A percentile compares a stretch with the other conserved stretches of the same genome.
These are phyloP conservation scores for Irineochytrium annulatum DNA, from an alignment of 192 early-diverging fungal species.

Conservation along the genomic window DNA sequence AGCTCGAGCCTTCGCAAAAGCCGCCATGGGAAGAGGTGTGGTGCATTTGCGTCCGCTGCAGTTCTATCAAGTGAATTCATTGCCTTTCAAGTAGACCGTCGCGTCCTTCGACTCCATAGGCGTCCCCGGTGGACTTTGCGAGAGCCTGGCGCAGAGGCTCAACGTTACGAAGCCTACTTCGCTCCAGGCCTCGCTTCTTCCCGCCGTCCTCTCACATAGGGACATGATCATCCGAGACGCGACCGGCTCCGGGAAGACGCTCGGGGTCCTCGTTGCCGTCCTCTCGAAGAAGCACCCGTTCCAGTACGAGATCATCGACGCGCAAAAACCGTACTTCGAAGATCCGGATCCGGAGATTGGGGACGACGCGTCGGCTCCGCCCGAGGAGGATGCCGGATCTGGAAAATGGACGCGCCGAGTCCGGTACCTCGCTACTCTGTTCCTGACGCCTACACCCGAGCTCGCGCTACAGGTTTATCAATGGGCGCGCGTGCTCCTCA, in stretches of 20 bases:
- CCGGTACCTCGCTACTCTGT: conserved; percentile 29
- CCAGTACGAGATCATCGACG: conserved; percentile 4
- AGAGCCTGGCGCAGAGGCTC: too few species aligned
- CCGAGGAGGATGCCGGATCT: too few species aligned
- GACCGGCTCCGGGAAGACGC: conserved; percentile 45
- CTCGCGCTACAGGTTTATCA: conserved; percentile 34
- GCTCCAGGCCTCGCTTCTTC: conserved; percentile 33
- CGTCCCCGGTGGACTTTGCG: too few species aligned
- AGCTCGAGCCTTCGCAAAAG: too few species aligned
- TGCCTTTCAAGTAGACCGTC: too few species aligned
- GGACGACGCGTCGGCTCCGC: too few species aligned
- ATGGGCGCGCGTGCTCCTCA: conserved; percentile 13
- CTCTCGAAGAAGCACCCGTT: conserved; percentile 21
- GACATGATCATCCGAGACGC: conserved; percentile 40
- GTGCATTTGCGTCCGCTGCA: too few species aligned
- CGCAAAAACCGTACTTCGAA: not conserved
- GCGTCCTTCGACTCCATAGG: too few species aligned
- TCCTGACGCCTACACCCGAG: conserved; percentile 45
- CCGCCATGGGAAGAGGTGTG: too few species aligned
- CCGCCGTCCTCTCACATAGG: conserved; percentile 28
- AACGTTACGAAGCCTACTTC: conserved; percentile 10
- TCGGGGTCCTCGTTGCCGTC: conserved; percentile 36
- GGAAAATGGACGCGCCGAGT: not conserved
- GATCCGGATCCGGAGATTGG: too few species aligned
- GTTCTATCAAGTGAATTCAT: too few species aligned